A percentile compares a stretch with the other conserved stretches of the same genome.
Conservation (phyloP, 2,329 filamentous ascomycete species). For the Arthrocladium fulminans region DNA sequence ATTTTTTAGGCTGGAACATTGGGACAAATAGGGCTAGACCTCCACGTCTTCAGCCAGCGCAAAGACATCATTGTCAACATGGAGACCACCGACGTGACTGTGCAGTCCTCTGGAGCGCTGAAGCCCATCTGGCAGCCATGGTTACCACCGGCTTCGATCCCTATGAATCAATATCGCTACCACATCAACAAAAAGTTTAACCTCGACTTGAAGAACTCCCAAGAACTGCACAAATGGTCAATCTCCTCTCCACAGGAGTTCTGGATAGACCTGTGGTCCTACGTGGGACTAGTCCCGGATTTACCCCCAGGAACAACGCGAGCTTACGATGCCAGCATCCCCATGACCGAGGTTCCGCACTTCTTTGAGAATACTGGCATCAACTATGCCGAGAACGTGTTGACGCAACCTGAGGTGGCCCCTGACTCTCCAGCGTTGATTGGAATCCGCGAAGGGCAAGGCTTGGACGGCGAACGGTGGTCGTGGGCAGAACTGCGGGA, state of each 20-base stretch:
- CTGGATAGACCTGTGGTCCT: conserved; percentile 34
- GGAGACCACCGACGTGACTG: no score
- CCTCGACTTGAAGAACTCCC: conserved; percentile 17
- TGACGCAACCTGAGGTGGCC: conserved; percentile 30
- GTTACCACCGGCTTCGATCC: no score
- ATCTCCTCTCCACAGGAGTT: conserved; percentile 33
- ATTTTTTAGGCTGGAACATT: no score
- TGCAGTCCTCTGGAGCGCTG: no score
- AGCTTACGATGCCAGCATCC: conserved; percentile 31
- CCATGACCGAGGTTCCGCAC: conserved; percentile 30
- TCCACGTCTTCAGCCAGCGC: no score
- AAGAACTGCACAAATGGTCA: conserved; percentile 34
- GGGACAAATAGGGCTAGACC: no score
- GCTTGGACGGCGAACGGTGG: conserved; percentile 26
- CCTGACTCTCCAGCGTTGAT: conserved; percentile 30
- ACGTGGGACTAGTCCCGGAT: conserved; percentile 26
- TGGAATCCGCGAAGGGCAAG: conserved; percentile 31
- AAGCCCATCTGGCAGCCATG: no score
- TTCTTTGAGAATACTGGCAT: conserved; percentile 33
- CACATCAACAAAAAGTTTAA: conserved; percentile 14
- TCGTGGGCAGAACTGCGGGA: conserved; percentile 33
- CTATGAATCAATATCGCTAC: conserved; percentile 12
- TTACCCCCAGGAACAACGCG: conserved; percentile 27
- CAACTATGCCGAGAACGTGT: conserved; percentile 36
- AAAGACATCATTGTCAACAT: no score